phyloP scores from a whole-genome alignment of 306 rosid genomes.

The Ochetophila trinervis region DNA sequence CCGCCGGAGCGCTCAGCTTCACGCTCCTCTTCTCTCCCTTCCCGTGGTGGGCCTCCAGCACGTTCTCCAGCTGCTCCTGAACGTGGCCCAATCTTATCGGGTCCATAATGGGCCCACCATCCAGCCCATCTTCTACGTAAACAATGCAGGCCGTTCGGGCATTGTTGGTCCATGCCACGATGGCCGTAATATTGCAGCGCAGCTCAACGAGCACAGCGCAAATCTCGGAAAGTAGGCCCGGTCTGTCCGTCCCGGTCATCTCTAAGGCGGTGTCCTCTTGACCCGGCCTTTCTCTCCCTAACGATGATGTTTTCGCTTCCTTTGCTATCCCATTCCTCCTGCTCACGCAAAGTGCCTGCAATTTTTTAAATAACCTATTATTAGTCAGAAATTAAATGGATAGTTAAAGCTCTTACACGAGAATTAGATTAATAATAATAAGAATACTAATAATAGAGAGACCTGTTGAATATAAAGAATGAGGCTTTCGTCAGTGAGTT shows the following conservation, averaged over 20 bases:
- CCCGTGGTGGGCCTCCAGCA: slow-evolving; percentile 57
- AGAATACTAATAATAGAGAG: neutral
- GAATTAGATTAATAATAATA: neutral
- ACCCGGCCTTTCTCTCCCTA: slow-evolving; percentile 30
- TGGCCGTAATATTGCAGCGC: slow-evolving; percentile 55
- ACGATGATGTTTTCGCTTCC: slow-evolving; percentile 3
- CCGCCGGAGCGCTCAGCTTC: slow-evolving; percentile 38
- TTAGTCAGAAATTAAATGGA: neutral
- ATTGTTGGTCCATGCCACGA: slow-evolving; percentile 80
- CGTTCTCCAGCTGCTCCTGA: slow-evolving; percentile 54
- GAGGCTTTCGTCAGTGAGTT: slow-evolving; percentile 68
- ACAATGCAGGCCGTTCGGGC: slow-evolving; percentile 53
- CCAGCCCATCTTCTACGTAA: slow-evolving; percentile 53
- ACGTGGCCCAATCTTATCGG: slow-evolving; percentile 47
- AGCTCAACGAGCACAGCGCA: slow-evolving; percentile 57
- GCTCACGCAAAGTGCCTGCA: slow-evolving; percentile 63
- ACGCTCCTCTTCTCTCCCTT: slow-evolving; percentile 49
- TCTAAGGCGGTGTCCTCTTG: slow-evolving; percentile 56
- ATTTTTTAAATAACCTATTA: neutral
- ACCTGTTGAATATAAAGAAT: slow-evolving; percentile 70
- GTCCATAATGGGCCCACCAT: slow-evolving; percentile 54
- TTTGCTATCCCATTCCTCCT: slow-evolving; percentile 33
- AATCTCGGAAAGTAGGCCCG: slow-evolving; percentile 78
- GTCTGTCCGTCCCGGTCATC: slow-evolving; percentile 60
- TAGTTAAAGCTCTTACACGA: neutral